Evolutionary conservation across 768 basidiomycete genomes (phyloP).

Genomic region (Boletus insuetus): DNA sequence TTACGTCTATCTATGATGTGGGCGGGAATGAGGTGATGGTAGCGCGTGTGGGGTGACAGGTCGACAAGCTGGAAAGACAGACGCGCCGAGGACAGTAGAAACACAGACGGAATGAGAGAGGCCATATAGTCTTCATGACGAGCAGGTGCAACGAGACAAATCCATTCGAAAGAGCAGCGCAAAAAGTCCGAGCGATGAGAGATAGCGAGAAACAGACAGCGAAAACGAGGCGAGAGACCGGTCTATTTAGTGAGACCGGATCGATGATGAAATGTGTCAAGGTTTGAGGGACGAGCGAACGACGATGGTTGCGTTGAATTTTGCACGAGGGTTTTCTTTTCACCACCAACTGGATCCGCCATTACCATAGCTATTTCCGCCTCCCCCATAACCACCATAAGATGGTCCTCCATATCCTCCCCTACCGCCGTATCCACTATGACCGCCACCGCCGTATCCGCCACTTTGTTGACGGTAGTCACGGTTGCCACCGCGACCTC

Average conservation of each 20-base stretch:
- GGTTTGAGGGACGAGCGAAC: conserved; percentile 5
- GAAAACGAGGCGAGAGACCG: conserved; percentile 15
- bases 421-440: conserved; percentile 31
- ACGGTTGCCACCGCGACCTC: conserved; percentile 36
- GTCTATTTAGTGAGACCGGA: conserved; percentile 18
- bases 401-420: conserved; percentile 42
- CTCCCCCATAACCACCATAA: conserved; percentile 28
- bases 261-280: conserved; percentile 18
- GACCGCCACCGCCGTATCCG: conserved; percentile 33
- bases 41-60: conserved; percentile 19
- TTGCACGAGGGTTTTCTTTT: conserved; percentile 24
- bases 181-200: conserved; percentile 40
- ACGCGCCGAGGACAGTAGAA: conserved; percentile 35
- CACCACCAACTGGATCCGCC: conserved; percentile 49
- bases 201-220: conserved; percentile 29
- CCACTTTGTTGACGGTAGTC: conserved; percentile 33
- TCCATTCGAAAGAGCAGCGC: conserved; percentile 65
- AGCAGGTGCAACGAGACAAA: conserved; percentile 56
- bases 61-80: conserved; percentile 14
- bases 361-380: conserved; percentile 31
- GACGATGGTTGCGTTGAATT: conserved; percentile 9
- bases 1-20: conserved; percentile 42
- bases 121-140: conserved; percentile 44
- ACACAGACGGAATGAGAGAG: conserved; percentile 42
- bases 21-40: conserved; percentile 28